These are phyloP conservation scores for Tricholoma matsutake DNA, from an alignment of 768 basidiomycete genomes.

Conservation along the genomic window DNA sequence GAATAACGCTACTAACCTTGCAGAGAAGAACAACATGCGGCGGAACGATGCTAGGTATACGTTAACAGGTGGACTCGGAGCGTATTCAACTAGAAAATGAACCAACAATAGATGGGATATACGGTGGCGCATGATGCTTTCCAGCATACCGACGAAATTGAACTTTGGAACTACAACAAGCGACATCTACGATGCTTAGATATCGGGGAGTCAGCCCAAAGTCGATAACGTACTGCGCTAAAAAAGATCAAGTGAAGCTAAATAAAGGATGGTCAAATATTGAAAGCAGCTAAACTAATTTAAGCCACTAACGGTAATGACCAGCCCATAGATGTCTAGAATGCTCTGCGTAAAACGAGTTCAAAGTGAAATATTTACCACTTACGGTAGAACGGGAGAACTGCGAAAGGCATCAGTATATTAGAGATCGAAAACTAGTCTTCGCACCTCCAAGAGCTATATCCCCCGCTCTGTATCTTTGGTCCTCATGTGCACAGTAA, in stretches of 20 bases:
- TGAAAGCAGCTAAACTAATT: background rate
- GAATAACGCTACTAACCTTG: slow-evolving; percentile 38
- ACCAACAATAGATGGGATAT: slow-evolving; percentile 34
- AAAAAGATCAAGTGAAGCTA: slow-evolving; percentile 60
- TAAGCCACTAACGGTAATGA: slow-evolving; percentile 45
- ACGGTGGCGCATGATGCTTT: slow-evolving; percentile 54
- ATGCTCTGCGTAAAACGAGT: background rate
- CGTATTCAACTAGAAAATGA: background rate
- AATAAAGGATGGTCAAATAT: slow-evolving; percentile 16
- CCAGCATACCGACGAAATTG: slow-evolving; percentile 57
- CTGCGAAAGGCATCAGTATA: slow-evolving; percentile 26
- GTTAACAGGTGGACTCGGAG: background rate
- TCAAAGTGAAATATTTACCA: background rate
- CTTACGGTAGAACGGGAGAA: slow-evolving; percentile 62
- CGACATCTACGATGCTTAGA: slow-evolving; percentile 33
- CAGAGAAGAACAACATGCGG: slow-evolving; percentile 56
- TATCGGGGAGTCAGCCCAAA: background rate
- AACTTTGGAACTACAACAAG: slow-evolving; percentile 63
- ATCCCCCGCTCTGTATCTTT: slow-evolving; percentile 59
- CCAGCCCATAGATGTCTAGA: slow-evolving; percentile 63
- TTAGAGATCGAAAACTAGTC: background rate
- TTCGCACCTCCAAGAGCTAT: slow-evolving; percentile 51
- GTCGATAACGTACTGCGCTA: slow-evolving; percentile 41
- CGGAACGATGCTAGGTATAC: slow-evolving; percentile 46
- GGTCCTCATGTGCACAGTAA: slow-evolving; percentile 42